Evolutionary conservation across 768 basidiomycete species (phyloP).

Genomic region (Kockovaella imperatae): DNA sequence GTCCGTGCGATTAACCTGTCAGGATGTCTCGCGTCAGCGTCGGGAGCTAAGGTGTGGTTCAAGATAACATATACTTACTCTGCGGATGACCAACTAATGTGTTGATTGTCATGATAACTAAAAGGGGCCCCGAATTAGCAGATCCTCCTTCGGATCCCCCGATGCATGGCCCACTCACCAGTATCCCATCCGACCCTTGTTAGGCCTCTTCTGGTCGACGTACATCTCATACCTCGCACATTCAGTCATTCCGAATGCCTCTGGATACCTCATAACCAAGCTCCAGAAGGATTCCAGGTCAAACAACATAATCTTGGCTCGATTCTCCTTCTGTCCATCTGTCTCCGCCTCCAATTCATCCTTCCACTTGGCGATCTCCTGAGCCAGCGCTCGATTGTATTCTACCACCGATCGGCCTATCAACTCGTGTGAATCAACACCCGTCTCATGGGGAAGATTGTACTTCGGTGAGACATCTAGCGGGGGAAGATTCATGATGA

Average conservation of each 20-base stretch:
- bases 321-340: neutral
- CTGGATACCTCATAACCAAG: conserved; percentile 2
- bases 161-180: neutral
- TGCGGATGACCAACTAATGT: neutral
- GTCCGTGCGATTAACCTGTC: neutral
- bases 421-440: neutral
- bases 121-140: neutral
- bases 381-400: neutral
- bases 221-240: conserved; percentile 1
- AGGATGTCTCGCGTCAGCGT: neutral
- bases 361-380: neutral
- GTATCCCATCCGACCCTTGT: conserved; percentile 1
- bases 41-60: too few relatives aligned
- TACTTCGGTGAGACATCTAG: conserved; percentile 2
- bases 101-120: conserved; percentile 1
- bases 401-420: neutral
- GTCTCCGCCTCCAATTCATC: too few relatives aligned
- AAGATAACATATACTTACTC: neutral
- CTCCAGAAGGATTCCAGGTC: neutral
- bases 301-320: conserved; percentile 1
- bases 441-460: conserved; percentile 1
- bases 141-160: too few relatives aligned
- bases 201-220: neutral
- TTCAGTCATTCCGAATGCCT: conserved; percentile 4
- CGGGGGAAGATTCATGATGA: conserved; percentile 4